Base-by-base conservation (phyloP, 2,329 filamentous ascomycete species). In the Exophiala mesophila region DNA sequence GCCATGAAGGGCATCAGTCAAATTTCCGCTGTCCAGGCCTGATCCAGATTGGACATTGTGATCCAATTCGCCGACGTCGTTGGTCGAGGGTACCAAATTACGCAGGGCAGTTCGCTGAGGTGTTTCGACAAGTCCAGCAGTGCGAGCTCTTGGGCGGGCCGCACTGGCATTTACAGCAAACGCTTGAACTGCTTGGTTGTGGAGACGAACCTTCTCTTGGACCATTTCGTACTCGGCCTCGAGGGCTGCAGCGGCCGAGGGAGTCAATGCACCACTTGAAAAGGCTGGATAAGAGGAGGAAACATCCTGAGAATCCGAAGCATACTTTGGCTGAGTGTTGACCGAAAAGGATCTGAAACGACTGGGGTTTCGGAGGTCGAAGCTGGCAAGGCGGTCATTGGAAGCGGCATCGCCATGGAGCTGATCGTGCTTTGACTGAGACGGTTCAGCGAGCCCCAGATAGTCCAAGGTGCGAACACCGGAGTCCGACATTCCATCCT, bases 321-420 rank as follows among this genome's bases (percentile, higher is more conserved):
- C 88, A 2, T 85, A 89, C 57, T 97, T 97, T 63, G 97, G 90
- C 66, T 94, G 96, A 42, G 94, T 94, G 65, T 98, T 98, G 53
- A 98, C 92, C 1, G 92, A 98, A 64, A 96, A 97, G 2, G 92
- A 98, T 34, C 92, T 82, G 72, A 97, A 94, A 39, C 92, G 81
- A 63, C 85, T 97, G 32, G 83, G 76, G 52, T 82, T 83, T 53
- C 87, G 77, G 60, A 86, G 83, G 49, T 82, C 81, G 47, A 90
- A 71, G 58, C 85, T 85, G 32, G 83, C 82, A 23, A 90, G 73
- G 52, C 88, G 84, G 2, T 85, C 82, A 29, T 70, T 71, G 17
- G 74, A 56, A 10, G 65, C 62, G 45, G 72, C 65, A 20, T 63
- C 57, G 41, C 73, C 66, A 43, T 76, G 72, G 41, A 74, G 72